phyloP scores from a whole-genome alignment of 352 stramenopile species.

The Paralagenidium karlingii region DNA sequence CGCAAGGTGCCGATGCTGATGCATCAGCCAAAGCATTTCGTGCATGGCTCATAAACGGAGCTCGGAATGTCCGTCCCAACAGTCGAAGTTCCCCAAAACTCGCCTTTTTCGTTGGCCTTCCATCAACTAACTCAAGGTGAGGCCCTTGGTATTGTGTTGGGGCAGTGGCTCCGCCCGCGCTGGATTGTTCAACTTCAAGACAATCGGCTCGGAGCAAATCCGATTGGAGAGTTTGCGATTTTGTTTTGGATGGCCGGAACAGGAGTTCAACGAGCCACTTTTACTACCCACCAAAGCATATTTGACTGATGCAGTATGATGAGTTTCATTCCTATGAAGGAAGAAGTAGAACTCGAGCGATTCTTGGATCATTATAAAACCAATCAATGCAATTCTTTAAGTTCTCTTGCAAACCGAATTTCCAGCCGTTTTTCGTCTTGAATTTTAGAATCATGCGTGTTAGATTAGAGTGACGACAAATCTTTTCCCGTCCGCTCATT shows the following conservation, averaged over 20 bases:
- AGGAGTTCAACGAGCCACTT: slow-evolving; percentile 2
- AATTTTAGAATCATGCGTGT: no score
- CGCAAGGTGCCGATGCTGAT: slow-evolving; percentile 4
- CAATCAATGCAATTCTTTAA: slow-evolving; percentile 3
- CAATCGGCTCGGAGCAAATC: slow-evolving; percentile 3
- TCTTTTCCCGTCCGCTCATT: slow-evolving; percentile 1
- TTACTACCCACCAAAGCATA: slow-evolving; percentile 1
- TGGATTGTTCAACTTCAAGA: slow-evolving; percentile 3
- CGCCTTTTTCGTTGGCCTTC: slow-evolving; percentile 3
- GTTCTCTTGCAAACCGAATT: no score
- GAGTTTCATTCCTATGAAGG: slow-evolving; percentile 2
- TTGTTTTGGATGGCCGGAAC: slow-evolving; percentile 4
- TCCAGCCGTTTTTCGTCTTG: no score
- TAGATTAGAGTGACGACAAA: slow-evolving; percentile 4
- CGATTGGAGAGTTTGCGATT: slow-evolving; percentile 4
- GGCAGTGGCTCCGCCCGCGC: not conserved
- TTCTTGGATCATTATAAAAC: slow-evolving; percentile 4
- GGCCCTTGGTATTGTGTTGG: slow-evolving; percentile 1
- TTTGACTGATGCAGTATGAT: slow-evolving; percentile 3
- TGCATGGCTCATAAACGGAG: slow-evolving; percentile 4
- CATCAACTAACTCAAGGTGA: slow-evolving; percentile 5
- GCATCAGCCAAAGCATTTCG: slow-evolving; percentile 3
- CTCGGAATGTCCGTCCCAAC: slow-evolving; percentile 2
- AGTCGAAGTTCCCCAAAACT: slow-evolving; percentile 3
- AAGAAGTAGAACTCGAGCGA: slow-evolving; percentile 2